Percentiles rank a stretch among this genome's conserved stretches.
Conservation (phyloP, 768 basidiomycete genomes). For the Hygrocybe punicea region DNA sequence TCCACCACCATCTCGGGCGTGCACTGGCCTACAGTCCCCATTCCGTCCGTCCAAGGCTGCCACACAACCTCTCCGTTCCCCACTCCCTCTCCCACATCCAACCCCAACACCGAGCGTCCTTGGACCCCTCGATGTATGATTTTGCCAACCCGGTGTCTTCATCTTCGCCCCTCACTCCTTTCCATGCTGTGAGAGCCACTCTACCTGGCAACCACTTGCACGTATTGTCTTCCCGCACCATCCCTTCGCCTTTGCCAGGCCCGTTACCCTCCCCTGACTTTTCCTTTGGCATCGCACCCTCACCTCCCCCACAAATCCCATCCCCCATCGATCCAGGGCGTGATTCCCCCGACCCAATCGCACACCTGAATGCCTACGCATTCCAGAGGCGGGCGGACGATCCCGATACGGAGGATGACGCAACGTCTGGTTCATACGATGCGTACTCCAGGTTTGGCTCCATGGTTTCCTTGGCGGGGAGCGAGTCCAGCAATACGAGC, state of each 20-base stretch:
- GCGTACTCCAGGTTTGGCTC: conserved; percentile 58
- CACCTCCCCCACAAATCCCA: conserved; percentile 42
- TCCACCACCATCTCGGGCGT: background rate
- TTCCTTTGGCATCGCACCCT: conserved; percentile 60
- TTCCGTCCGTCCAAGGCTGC: conserved; percentile 14
- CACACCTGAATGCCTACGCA: conserved; percentile 38
- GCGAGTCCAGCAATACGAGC: conserved; percentile 55
- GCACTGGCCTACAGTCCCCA: conserved; percentile 29
- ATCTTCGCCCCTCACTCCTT: conserved; percentile 45
- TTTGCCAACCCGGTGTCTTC: conserved; percentile 38
- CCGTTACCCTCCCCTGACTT: conserved; percentile 61
- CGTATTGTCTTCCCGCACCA: conserved; percentile 45
- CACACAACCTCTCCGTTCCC: conserved; percentile 16
- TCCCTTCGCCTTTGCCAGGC: conserved; percentile 48
- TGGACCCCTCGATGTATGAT: conserved; percentile 9
- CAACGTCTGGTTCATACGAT: conserved; percentile 45
- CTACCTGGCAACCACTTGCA: conserved; percentile 51
- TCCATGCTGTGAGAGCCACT: conserved; percentile 23
- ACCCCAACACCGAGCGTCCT: conserved; percentile 23
- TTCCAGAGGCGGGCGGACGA: conserved; percentile 37
- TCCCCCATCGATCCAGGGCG: conserved; percentile 47
- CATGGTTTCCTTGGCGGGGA: conserved; percentile 56
- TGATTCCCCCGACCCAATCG: conserved; percentile 57
- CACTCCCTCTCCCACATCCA: conserved; percentile 19
- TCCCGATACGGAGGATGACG: conserved; percentile 51